Evolutionary conservation across 2,329 filamentous ascomycete genomes (phyloP), one percentile per base, ranked within the genome.

Genomic region (Clarireedia paspali): DNA sequence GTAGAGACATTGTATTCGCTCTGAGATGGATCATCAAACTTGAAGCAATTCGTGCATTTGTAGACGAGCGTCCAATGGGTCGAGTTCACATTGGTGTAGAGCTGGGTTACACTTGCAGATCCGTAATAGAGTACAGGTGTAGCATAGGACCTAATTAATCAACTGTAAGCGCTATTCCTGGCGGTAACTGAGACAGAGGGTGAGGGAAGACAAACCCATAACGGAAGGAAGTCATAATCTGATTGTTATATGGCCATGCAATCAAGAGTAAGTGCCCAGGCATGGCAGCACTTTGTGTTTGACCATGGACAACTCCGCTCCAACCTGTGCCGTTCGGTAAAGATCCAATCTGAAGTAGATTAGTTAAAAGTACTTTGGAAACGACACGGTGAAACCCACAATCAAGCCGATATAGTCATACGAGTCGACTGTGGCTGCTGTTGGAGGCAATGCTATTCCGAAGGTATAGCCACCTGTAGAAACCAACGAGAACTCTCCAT

Each of bases 31-130:
- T 81, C 73, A 61, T 78, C 70, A 77, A 80, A 83, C 1, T 72
- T 63, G 23, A 81, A 71, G 66, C 80, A 83, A 61, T 75, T 74
- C 61, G 83, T 69, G 69, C 85, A 88, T 47, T 81, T 77, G 71
- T 85, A 88, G n/a, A 86, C 76, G 48, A 87, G 66, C 47, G 78
- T 78, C 67, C 81, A 88, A 60, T 79, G 72, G 26, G 78, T 81
- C 15, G 74, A 73, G 62, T 78, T 84, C 56, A 86, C 73, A 26
- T 72, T 76, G 14, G 78, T 77, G 14, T 77, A 80, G 59, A 87
- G 79, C 60, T 83, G 77, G 0, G 80, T 84, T 24, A 88, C 67
- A 36, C 75, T 81, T 7, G 84, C 83, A 60, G 81, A 74, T 54
- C 85, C 85, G 0, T 75, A 74, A 68, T 88, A 87, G 38, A 78